Evolutionary conservation across 1,284 basidiomycete genomes (phyloP).

Genomic region (Trichosporon sp.): DNA sequence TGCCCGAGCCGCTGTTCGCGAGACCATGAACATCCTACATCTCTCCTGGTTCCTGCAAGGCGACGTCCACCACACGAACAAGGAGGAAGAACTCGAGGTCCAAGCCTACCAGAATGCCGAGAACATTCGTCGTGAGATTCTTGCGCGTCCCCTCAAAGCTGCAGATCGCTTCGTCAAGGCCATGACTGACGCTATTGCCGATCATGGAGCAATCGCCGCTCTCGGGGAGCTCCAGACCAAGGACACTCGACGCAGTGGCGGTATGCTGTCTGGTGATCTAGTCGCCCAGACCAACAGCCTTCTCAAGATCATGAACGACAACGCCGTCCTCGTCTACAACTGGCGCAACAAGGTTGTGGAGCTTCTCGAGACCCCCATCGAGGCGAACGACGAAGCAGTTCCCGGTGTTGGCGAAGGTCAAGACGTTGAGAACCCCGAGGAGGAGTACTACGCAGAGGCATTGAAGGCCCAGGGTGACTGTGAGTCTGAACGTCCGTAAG

Average conservation of each 20-base stretch:
- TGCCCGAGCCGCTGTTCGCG: slow-evolving; percentile 34
- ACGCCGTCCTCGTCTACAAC: slow-evolving; percentile 48
- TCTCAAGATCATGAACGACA: slow-evolving; percentile 51
- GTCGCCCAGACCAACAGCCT: slow-evolving; percentile 41
- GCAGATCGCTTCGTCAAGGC: slow-evolving; percentile 35
- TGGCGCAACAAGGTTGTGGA: slow-evolving; percentile 50
- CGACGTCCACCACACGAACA: slow-evolving; percentile 45
- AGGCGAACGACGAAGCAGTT: slow-evolving; percentile 36
- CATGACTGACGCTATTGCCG: slow-evolving; percentile 11
- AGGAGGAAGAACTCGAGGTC: slow-evolving; percentile 40
- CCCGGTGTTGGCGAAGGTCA: slow-evolving; percentile 32
- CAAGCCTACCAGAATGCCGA: slow-evolving; percentile 38
- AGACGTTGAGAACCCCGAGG: slow-evolving; percentile 46
- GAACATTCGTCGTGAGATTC: slow-evolving; percentile 45
- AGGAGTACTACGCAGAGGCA: slow-evolving; percentile 53
- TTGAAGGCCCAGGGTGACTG: slow-evolving; percentile 53
- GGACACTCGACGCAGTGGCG: slow-evolving; percentile 32
- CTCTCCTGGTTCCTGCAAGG: slow-evolving; percentile 50
- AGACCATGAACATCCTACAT: slow-evolving; percentile 45
- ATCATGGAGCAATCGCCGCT: slow-evolving; percentile 18
- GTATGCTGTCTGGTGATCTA: slow-evolving; percentile 36
- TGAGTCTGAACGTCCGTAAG: slow-evolving; percentile 23
- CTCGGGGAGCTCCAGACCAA: slow-evolving; percentile 40
- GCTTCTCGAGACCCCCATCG: slow-evolving; percentile 43
- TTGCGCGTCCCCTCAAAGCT: slow-evolving; percentile 39